Base-by-base conservation (phyloP, 352 stramenopile genomes). In the Thalassiosira ordinaria region DNA sequence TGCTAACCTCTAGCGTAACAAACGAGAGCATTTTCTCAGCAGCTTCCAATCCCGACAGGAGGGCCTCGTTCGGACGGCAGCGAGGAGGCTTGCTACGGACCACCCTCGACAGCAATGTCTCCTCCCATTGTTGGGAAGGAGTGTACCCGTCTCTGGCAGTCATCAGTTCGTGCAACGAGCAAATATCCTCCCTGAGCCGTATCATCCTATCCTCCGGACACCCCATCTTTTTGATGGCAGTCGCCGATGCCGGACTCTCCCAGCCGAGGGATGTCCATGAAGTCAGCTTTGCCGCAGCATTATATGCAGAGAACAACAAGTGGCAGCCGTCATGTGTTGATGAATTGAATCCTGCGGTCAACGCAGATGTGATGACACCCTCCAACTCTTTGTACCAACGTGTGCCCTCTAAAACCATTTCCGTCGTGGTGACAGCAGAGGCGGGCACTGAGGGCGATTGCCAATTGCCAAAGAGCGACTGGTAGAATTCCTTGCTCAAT, bases 221-320 rank as follows among this genome's bases (percentile, higher is more conserved):
- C 22, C n/a, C 24, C 47, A 76, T 29, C 26, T 69, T 74, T 24
- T 65, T 68, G 49, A 77, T 66, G 0, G 27, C 44, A 26, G 66
- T 46, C 26, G 56, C 61, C 0, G 53, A 69, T 29, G 74, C 29
- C 16, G 65, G 59, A 11, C 64, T 60, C 9, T 73, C 56, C 74
- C 62, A 77, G 20, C 57, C n/a, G 13, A 20, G 16, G 27, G 72
- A 24, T 11, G 33, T 74, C 74, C 74, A 84, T 16, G 65, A 74
- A 55, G 24, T 31, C 4, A 84, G 53, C 35, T 90, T 90, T 16
- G 57, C 80, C 0, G 82, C 64, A 7, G 78, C 79, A 74, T 91
- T 92, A 87, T 88, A 94, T 9, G 87, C 64, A 14, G 86, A 83
- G 69, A 91, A 91, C 11, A 94, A 47, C 16, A 94, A 70, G 65